Conservation (phyloP, 2,329 filamentous ascomycete species). For the Botryosphaeria dothidea region DNA sequence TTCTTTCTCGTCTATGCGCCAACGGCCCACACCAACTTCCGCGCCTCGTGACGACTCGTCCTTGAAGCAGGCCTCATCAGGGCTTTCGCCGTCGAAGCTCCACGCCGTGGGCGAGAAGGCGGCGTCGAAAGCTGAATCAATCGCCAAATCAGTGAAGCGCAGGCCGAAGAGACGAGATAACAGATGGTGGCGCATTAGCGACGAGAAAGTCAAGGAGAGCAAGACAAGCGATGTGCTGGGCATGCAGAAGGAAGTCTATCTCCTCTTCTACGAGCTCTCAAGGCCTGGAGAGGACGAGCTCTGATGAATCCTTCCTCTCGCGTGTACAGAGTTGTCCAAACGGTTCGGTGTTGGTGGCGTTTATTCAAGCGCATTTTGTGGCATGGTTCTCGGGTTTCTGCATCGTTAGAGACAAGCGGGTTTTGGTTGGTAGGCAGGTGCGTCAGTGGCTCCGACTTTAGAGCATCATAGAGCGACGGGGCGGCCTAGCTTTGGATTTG, state of each 20-base stretch:
- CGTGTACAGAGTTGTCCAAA: not conserved
- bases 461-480: not conserved
- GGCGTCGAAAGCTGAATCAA: conserved; percentile 36
- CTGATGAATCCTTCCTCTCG: not conserved
- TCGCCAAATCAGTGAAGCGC: conserved; percentile 51
- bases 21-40: not conserved
- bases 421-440: too few relatives aligned
- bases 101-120: conserved; percentile 16
- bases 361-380: not conserved
- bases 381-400: not conserved
- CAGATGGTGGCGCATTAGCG: conserved; percentile 96
- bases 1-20: conserved; percentile 12
- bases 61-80: conserved; percentile 15
- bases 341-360: not conserved
- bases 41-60: conserved; percentile 20
- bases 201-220: conserved; percentile 93
- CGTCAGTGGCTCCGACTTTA: too few relatives aligned
- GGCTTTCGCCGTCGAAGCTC: not conserved
- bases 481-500: too few relatives aligned
- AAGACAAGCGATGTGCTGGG: conserved; percentile 87
- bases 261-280: conserved; percentile 93
- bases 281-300: conserved; percentile 11
- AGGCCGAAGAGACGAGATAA: conserved; percentile 64
- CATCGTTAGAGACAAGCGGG: too few relatives aligned
- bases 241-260: conserved; percentile 95